phyloP scores from a whole-genome alignment of 345 rosid genomes.

The Pelargonium nanum region DNA sequence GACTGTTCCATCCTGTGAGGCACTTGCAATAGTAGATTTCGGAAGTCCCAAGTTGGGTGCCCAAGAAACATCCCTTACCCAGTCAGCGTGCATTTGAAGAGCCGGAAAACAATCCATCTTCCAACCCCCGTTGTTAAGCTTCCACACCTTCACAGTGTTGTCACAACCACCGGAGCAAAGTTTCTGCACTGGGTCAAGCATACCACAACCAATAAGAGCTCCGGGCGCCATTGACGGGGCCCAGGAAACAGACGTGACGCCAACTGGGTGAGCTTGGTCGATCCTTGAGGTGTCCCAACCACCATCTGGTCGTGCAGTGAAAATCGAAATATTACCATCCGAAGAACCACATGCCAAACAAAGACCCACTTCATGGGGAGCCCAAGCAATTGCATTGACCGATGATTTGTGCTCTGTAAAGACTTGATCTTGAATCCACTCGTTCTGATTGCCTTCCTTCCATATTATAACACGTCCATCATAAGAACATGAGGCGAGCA shows the following conservation, averaged over 20 bases:
- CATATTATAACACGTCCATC: slow-evolving; percentile 17
- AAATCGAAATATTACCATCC: slow-evolving; percentile 17
- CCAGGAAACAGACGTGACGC: slow-evolving; percentile 18
- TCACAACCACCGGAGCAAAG: slow-evolving; percentile 21
- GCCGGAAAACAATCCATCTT: slow-evolving; percentile 21
- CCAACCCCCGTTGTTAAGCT: slow-evolving; percentile 15
- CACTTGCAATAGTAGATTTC: slow-evolving; percentile 17
- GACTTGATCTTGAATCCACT: slow-evolving; percentile 13
- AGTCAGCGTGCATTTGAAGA: slow-evolving; percentile 18
- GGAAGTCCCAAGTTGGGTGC: slow-evolving; percentile 21
- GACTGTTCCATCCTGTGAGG: too few relatives aligned
- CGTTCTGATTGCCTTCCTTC: slow-evolving; percentile 16
- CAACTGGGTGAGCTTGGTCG: slow-evolving; percentile 18
- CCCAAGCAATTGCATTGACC: slow-evolving; percentile 16
- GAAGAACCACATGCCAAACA: slow-evolving; percentile 18
- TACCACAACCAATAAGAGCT: slow-evolving; percentile 14
- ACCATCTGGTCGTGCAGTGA: slow-evolving; percentile 12
- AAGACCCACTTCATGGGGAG: slow-evolving; percentile 18
- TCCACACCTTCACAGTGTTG: slow-evolving; percentile 19
- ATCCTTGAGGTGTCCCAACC: slow-evolving; percentile 15
- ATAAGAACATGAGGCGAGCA: slow-evolving; percentile 15
- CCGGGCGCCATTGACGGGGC: slow-evolving; percentile 16
- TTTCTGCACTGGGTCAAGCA: slow-evolving; percentile 16
- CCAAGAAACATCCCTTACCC: slow-evolving; percentile 22
- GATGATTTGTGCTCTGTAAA: slow-evolving; percentile 17